These are phyloP conservation scores for Salvia rosmarinus DNA, from an alignment of 257 asterid genomes.

Conservation along the genomic window DNA sequence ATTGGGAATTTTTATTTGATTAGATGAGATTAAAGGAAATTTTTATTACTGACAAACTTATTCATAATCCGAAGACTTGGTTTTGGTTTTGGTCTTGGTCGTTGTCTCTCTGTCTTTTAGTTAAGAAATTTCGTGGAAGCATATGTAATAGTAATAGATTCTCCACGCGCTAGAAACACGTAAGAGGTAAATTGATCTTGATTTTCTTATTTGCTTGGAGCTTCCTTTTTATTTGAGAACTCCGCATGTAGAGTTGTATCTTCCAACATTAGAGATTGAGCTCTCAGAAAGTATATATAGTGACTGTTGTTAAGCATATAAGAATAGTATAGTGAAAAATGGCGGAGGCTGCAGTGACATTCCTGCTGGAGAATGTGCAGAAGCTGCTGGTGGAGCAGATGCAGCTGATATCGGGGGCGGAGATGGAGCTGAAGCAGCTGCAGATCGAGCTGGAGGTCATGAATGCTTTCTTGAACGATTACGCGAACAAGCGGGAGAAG, in stretches of 20 bases:
- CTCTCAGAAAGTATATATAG: too few relatives aligned
- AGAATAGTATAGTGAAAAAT: not conserved
- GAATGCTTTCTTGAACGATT: not conserved
- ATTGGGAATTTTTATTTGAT: too few relatives aligned
- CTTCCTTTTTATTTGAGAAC: too few relatives aligned
- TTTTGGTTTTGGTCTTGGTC: not conserved
- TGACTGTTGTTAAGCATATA: too few relatives aligned
- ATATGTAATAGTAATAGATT: not conserved
- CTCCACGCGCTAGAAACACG: not conserved
- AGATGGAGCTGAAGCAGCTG: slow-evolving; percentile 2
- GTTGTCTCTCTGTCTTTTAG: not conserved
- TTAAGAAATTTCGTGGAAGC: not conserved
- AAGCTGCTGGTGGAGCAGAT: slow-evolving; percentile 9
- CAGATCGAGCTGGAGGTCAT: not conserved
- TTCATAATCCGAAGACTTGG: not conserved
- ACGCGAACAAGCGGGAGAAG: not conserved
- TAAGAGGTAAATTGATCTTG: not conserved
- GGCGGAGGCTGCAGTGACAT: slow-evolving; percentile 12
- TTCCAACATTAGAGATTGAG: too few relatives aligned
- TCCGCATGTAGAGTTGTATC: too few relatives aligned
- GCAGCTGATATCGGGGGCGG: slow-evolving; percentile 1
- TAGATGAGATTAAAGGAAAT: too few relatives aligned
- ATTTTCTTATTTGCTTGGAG: not conserved
- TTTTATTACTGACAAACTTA: not conserved
- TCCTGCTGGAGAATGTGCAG: slow-evolving; percentile 9